phyloP scores from a whole-genome alignment of 1,139 yeast species.

The Saccharomyces hybrid region DNA sequence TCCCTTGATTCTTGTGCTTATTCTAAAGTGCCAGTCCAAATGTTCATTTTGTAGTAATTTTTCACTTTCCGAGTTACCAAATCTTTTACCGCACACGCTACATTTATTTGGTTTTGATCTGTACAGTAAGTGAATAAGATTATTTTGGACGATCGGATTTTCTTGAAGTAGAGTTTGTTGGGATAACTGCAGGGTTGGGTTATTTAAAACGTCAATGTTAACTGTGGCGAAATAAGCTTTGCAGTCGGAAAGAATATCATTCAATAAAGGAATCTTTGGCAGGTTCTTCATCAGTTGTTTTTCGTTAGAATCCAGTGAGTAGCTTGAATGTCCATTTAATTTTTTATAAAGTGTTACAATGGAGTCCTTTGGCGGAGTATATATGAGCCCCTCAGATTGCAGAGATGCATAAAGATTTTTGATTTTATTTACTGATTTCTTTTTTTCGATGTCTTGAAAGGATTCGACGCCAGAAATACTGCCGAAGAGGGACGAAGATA shows the following conservation, averaged over 20 bases:
- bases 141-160: constrained; percentile 21
- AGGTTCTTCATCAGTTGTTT: constrained; percentile 7
- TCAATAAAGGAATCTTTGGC: constrained; percentile 23
- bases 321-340: constrained; percentile 11
- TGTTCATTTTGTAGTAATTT: constrained; percentile 51
- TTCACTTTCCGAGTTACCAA: constrained; percentile 56
- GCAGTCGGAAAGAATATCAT: constrained; percentile 27
- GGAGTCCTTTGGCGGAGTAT: constrained; percentile 25
- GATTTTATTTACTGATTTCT: constrained; percentile 17
- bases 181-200: constrained; percentile 24
- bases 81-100: constrained; percentile 84
- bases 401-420: constrained; percentile 21
- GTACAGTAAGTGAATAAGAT: constrained; percentile 27
- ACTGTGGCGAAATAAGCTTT: constrained; percentile 27
- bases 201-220: constrained; percentile 26
- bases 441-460: constrained; percentile 14
- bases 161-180: constrained; percentile 23
- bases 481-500: constrained; percentile 23
- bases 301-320: constrained; percentile 4
- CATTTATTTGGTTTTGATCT: constrained; percentile 66
- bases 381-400: constrained; percentile 19
- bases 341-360: constrained; percentile 24
- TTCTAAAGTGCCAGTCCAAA: constrained; percentile 94
- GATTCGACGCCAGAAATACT: constrained; percentile 10
- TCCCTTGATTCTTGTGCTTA: constrained; percentile 67